A percentile compares a stretch with the other conserved stretches of the same genome.
Evolutionary conservation across 2,329 filamentous ascomycete genomes (phyloP).

Genomic region (Annulohypoxylon truncatum): DNA sequence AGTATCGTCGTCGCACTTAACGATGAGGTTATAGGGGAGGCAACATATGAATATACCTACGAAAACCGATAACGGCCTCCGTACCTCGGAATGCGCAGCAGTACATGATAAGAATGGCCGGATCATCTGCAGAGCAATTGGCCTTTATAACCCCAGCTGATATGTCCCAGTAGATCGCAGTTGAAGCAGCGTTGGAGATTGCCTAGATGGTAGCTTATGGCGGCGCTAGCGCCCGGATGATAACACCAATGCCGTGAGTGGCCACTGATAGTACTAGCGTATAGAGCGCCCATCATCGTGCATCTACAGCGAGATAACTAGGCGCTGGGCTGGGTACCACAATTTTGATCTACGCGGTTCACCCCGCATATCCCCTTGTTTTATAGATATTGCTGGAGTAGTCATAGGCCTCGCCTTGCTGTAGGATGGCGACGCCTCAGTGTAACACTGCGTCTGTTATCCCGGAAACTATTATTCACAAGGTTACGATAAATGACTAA

Average conservation of each 20-base stretch:
- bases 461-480: conserved; percentile 28
- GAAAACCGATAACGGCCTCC: conserved; percentile 41
- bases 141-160: conserved; percentile 14
- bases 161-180: conserved; percentile 2
- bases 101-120: conserved; percentile 33
- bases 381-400: conserved; percentile 14
- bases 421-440: conserved; percentile 2
- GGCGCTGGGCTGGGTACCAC: conserved; percentile 11
- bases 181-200: conserved; percentile 18
- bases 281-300: conserved; percentile 29
- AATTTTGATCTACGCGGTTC: conserved; percentile 25
- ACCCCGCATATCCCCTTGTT: conserved; percentile 29
- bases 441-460: conserved; percentile 8
- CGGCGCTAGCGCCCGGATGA: conserved; percentile 36
- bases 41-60: conserved; percentile 10
- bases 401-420: conserved; percentile 6
- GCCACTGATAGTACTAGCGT: conserved; percentile 43
- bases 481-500: conserved; percentile 29
- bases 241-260: conserved; percentile 41
- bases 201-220: conserved; percentile 13
- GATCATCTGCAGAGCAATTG: conserved; percentile 36
- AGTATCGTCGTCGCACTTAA: conserved; percentile 12
- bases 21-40: neutral
- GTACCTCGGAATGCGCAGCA: conserved; percentile 31
- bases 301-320: conserved; percentile 23